Evolutionary conservation across 371 early-diverging fungal genomes (phyloP).

Genomic region (Lichtheimia ramosa): DNA sequence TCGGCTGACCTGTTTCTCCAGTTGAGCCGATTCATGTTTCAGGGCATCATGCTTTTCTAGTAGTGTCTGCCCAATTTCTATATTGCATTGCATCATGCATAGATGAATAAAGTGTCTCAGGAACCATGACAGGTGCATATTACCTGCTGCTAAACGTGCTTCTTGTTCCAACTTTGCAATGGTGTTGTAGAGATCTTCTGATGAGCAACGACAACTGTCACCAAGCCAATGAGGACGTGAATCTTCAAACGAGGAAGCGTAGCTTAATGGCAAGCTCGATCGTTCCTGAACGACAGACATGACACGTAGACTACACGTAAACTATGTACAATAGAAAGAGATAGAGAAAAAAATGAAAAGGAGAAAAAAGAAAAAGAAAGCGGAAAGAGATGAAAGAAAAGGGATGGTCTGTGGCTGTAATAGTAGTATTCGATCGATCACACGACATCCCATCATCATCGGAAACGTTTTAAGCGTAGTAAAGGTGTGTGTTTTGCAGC

Average conservation of each 20-base stretch:
- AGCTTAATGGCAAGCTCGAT: not conserved
- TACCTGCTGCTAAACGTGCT: not conserved
- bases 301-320: not conserved
- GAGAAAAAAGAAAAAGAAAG: not conserved
- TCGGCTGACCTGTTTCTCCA: not conserved
- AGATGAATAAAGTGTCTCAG: no score
- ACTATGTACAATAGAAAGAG: not conserved
- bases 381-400: not conserved
- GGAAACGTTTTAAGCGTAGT: no score
- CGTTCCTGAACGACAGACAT: slow-evolving; percentile 1
- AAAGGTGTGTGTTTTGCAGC: not conserved
- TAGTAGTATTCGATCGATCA: no score
- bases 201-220: not conserved
- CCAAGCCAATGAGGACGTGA: not conserved
- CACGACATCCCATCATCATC: no score
- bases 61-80: not conserved
- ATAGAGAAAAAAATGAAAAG: not conserved
- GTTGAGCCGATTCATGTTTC: not conserved
- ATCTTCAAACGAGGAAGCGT: not conserved
- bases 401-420: no score
- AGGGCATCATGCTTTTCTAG: not conserved
- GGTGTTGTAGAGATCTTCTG: not conserved
- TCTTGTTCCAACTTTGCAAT: not conserved
- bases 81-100: not conserved
- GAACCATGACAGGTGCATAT: no score